Evolutionary conservation across 306 rosid species (phyloP), one percentile per base, ranked within the genome.

Genomic region (Dryas alaskensis): DNA sequence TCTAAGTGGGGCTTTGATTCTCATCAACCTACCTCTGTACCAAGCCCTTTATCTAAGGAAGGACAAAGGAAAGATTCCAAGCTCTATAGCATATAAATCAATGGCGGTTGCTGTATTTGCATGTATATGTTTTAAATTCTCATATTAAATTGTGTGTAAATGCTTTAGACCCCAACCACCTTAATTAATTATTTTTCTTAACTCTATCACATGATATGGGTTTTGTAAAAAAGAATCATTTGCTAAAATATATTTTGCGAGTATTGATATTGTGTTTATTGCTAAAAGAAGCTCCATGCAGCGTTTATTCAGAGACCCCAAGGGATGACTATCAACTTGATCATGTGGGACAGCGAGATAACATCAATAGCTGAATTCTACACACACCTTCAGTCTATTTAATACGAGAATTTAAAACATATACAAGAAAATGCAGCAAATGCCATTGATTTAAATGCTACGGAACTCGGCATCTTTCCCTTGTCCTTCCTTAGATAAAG

Each of bases 401-500:
- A 50, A 42, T 19, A 43, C 0, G 37, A 10, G 11, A 82, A 65
- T 16, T 48, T 25, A 60, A 60, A 69, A 69, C 70, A 70, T 10
- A 67, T 1, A 49, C 82, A 82, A n/a, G 78, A 79, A 48, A 59
- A 40, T 46, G 76, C 67, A 37, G 83, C 83, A 16, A 72, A 48
- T 13, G 57, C 63, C 66, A 83, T 59, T 16, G 97, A 93, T 75
- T 82, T 86, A 39, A 73, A 67, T 8, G 86, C 79, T 42, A 76
- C 16, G 49, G 89, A 84, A 47, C 16, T 65, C 1, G 92, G 97
- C 46, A 93, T 65, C 81, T 70, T 84, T 0, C 96, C 96, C 17
- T 69, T 89, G 60, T 89, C 92, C 72, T 73, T 86, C 86, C 98
- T 86, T 17, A 89, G 50, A 78, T 86, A 89, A 62, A 93, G 85